phyloP scores from a whole-genome alignment of 176 grass and related monocot genomes.

The Musa schizocarpa region DNA sequence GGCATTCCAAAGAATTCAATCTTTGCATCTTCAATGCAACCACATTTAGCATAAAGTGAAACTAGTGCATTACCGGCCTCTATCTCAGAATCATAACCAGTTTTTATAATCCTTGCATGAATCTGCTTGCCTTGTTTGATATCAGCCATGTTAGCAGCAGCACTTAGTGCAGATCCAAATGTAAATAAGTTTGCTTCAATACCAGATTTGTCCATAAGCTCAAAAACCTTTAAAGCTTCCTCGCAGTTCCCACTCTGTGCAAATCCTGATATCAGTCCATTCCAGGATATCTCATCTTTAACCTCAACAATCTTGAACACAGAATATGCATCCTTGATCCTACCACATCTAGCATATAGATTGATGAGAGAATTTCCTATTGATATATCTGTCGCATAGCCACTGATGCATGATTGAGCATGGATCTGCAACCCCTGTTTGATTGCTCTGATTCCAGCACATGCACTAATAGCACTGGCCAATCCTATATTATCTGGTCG shows the following conservation, averaged over 20 bases:
- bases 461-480: conserved; percentile 58
- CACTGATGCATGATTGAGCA: conserved; percentile 36
- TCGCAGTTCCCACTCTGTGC: conserved; percentile 56
- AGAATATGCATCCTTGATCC: conserved; percentile 40
- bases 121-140: conserved; percentile 74
- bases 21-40: conserved; percentile 59
- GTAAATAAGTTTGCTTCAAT: conserved; percentile 45
- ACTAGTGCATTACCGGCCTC: conserved; percentile 62
- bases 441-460: conserved; percentile 62
- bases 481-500: conserved; percentile 64
- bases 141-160: conserved; percentile 58
- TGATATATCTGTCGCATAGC: conserved; percentile 52
- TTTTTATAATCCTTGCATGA: conserved; percentile 52
- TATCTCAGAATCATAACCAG: conserved; percentile 44
- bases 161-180: conserved; percentile 58
- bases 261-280: conserved; percentile 61
- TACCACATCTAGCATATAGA: conserved; percentile 65
- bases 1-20: conserved; percentile 45
- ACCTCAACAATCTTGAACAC: conserved; percentile 32
- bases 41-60: conserved; percentile 70
- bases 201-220: conserved; percentile 45
- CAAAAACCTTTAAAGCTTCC: conserved; percentile 49
- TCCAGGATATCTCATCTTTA: conserved; percentile 69
- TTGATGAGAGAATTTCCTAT: conserved; percentile 58
- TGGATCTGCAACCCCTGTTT: conserved; percentile 31